Conservation (phyloP, 495 filamentous ascomycete genomes). For the Penicillium samsonianum region DNA sequence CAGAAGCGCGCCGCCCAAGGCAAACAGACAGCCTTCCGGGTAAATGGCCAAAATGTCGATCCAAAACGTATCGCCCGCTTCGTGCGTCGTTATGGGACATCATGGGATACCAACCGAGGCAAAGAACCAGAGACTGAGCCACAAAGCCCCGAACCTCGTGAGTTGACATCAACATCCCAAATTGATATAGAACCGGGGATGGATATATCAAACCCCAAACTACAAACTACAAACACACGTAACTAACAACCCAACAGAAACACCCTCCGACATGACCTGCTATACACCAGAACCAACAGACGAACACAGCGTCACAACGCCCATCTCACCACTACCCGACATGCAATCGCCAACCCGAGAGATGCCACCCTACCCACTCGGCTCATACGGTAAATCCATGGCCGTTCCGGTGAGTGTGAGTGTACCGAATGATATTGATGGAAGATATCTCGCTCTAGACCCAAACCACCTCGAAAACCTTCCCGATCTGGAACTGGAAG, state of each 20-base stretch:
- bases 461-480: constrained; percentile 25
- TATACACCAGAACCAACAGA: constrained; percentile 42
- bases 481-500: constrained; percentile 32
- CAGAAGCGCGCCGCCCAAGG: constrained; percentile 45
- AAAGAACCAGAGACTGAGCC: constrained; percentile 22
- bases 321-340: constrained; percentile 39
- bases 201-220: not conserved
- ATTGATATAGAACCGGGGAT: not conserved
- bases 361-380: constrained; percentile 22
- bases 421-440: constrained; percentile 14
- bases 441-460: constrained; percentile 18
- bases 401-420: constrained; percentile 2
- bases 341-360: constrained; percentile 35
- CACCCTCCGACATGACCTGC: constrained; percentile 48
- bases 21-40: constrained; percentile 46
- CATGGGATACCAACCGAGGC: constrained; percentile 29
- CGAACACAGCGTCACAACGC: constrained; percentile 26
- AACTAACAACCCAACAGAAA: constrained; percentile 26
- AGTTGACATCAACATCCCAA: constrained; percentile 6
- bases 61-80: constrained; percentile 44
- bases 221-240: not conserved
- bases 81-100: constrained; percentile 35
- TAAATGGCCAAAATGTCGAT: constrained; percentile 41
- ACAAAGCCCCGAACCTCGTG: constrained; percentile 41
- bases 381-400: constrained; percentile 23